Base-by-base conservation (phyloP, 495 filamentous ascomycete species). In the Parathielavia hyrcaniae region DNA sequence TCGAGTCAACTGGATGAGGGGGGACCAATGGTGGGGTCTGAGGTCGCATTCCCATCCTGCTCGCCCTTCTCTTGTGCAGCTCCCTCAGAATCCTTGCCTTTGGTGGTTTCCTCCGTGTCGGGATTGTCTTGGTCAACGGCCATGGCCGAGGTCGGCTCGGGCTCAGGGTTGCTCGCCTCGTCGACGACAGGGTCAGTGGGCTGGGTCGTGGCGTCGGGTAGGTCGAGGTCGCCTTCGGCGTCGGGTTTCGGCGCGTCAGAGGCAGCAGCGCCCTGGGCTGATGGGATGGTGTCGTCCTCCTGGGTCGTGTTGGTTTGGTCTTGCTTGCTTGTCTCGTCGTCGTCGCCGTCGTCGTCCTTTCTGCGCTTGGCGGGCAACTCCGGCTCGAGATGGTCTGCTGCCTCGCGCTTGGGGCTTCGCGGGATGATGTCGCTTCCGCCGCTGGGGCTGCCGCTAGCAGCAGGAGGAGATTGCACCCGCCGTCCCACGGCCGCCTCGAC, bases 401-500 rank as follows among this genome's bases (percentile, higher is more conserved):
- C 75, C 40, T 79, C 78, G 20, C 71, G 67, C 58, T 81, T 77
- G 14, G 73, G 69, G 41, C 71, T 73, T 22, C 44, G 50, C 16
- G 58, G 60, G 12, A 67, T 44, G 14, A 36, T 39, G 16, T 17
- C 17, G 9, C 34, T 20, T 7, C 36, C 38, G 2, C 36, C 38
- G 2, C 34, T 20, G 13, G 38, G 40, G 40, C 38, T 53, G 40
- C 10, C 9, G 51, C 39, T 32, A 1, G 16, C 26, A n/a, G 57
- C 48, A 20, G 69, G 63, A 35, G 70, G 73, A 1, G 30, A 38
- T 16, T 45, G 17, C 9, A 55, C 8, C 1, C 53, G 22, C 53
- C 78, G 66, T 8, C 79, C 79, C 0, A 82, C 78, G 19, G 79
- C 79, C 9, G 77, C 78, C 53, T 79, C 78, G 20, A 81, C 67